Base-by-base conservation (phyloP, 2,329 filamentous ascomycete genomes). In the Phaeoacremonium minimum region DNA sequence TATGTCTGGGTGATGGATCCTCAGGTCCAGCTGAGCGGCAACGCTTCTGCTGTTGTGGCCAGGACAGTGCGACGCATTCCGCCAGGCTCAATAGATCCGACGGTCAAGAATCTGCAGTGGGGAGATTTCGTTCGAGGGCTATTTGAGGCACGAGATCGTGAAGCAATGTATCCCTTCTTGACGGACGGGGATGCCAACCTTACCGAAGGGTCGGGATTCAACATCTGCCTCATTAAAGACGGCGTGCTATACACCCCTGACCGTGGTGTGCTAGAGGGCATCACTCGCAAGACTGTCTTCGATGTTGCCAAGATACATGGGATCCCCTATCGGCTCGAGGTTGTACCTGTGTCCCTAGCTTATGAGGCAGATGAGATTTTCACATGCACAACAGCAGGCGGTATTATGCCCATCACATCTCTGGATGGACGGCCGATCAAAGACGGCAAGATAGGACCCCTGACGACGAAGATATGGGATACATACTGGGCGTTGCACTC, bases 381-480 rank as follows among this genome's bases (percentile, higher is more conserved):
- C 18, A 72, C 73, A 68, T 71, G 61, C 41, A 74, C 70, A 0
- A 74, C 71, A 12, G 70, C 71, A 0, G 71, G 71, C 2, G 71
- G 71, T 0, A 61, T 74, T 14, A 74, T 74, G 69, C 70, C 69
- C 1, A 71, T 75, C 17, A 71, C 66, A 0, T 41, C 36, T 0
- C 49, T 74, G 3, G 71, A 75, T 45, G 68, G 61, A 0, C 44
- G 58, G 35, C 54, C 57, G 0, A 51, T 74, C 0, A 57, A 55
- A 3, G 55, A 54, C 36, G 69, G 68, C 1, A 58, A 63, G 45
- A 37, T 72, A 17, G 69, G 71, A 0, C 56, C 62, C 2, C 49
- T 73, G 11, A 73, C 71, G 1, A 61, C 53, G 49, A 56, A 48
- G 34, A 71, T 74, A 15, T 73, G 69, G 68, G 69, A 73, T 52